These are phyloP conservation scores for Hordeum marinum DNA, from an alignment of 176 grass and related monocot genomes.

Conservation along the genomic window DNA sequence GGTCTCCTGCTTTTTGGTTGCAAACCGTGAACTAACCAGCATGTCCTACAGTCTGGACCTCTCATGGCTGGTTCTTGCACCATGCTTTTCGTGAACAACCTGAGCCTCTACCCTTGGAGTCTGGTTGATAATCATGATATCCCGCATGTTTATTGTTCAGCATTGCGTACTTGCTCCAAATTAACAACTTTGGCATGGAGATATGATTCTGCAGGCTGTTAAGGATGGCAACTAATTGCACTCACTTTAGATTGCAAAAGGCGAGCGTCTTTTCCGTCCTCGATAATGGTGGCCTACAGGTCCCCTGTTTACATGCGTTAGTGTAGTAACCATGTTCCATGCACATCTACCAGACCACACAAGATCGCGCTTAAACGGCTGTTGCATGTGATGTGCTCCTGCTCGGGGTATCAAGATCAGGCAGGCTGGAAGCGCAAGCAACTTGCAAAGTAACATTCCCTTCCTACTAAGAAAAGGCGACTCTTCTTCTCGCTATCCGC, in stretches of 20 bases:
- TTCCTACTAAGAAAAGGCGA: conserved; percentile 23
- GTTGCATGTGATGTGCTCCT: conserved; percentile 42
- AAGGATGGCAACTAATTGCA: not conserved
- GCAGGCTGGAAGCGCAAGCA: conserved; percentile 20
- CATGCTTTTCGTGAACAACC: conserved; percentile 19
- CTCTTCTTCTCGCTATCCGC: conserved; percentile 12
- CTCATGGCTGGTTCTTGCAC: conserved; percentile 7
- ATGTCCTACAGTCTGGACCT: conserved; percentile 14
- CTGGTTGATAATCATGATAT: not conserved
- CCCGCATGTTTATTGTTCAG: not conserved
- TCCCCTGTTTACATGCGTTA: conserved; percentile 14
- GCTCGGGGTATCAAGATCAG: conserved; percentile 9
- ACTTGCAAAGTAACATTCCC: conserved; percentile 49
- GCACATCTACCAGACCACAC: conserved; percentile 20
- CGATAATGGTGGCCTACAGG: not conserved
- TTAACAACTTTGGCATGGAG: conserved; percentile 13
- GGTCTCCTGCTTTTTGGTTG: conserved; percentile 10
- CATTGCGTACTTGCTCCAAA: not conserved
- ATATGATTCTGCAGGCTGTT: conserved; percentile 28
- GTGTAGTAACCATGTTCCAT: not conserved
- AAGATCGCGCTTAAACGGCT: conserved; percentile 5
- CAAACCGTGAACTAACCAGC: conserved; percentile 13
- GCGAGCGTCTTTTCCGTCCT: not conserved
- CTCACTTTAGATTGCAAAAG: conserved; percentile 18
- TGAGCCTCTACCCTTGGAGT: not conserved